Evolutionary conservation across 805 yeast species (phyloP).

Genomic region (Grigorovia yakushimaensis): DNA sequence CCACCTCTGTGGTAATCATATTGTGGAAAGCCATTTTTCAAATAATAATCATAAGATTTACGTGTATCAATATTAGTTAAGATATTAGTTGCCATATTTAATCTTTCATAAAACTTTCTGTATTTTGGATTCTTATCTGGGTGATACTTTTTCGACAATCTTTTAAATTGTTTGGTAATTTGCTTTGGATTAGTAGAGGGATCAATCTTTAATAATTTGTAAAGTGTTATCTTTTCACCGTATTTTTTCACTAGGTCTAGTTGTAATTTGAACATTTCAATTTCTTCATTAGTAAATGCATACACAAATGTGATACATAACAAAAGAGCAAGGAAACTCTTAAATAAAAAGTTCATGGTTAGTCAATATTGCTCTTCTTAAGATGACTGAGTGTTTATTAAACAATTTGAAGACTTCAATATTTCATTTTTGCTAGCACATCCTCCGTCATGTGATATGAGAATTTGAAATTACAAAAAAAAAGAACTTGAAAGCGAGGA

Average conservation of each 20-base stretch:
- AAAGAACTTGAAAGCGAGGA: too few relatives aligned
- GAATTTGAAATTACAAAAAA: too few relatives aligned
- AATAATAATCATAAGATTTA: slow-evolving; percentile 76
- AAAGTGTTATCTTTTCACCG: slow-evolving; percentile 54
- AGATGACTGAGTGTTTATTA: neutral
- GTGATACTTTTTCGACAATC: slow-evolving; percentile 61
- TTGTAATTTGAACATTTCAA: slow-evolving; percentile 69
- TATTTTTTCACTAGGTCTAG: slow-evolving; percentile 54
- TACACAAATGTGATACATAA: slow-evolving; percentile 25
- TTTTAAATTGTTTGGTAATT: slow-evolving; percentile 58
- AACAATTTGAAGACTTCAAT: neutral
- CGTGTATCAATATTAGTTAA: slow-evolving; percentile 50
- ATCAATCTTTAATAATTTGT: slow-evolving; percentile 45
- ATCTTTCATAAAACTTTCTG: slow-evolving; percentile 53
- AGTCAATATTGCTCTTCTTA: neutral
- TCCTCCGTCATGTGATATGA: too few relatives aligned
- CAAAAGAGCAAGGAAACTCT: slow-evolving; percentile 7
- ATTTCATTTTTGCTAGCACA: neutral
- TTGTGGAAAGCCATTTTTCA: slow-evolving; percentile 75
- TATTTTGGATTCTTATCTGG: slow-evolving; percentile 66
- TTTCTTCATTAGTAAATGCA: slow-evolving; percentile 57
- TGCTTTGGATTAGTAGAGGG: slow-evolving; percentile 41
- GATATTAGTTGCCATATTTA: slow-evolving; percentile 68
- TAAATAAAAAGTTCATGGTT: neutral
- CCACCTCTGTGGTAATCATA: slow-evolving; percentile 57